These are phyloP conservation scores for Beauveria brongniartii DNA, from an alignment of 2,329 filamentous ascomycete species.

Conservation along the genomic window DNA sequence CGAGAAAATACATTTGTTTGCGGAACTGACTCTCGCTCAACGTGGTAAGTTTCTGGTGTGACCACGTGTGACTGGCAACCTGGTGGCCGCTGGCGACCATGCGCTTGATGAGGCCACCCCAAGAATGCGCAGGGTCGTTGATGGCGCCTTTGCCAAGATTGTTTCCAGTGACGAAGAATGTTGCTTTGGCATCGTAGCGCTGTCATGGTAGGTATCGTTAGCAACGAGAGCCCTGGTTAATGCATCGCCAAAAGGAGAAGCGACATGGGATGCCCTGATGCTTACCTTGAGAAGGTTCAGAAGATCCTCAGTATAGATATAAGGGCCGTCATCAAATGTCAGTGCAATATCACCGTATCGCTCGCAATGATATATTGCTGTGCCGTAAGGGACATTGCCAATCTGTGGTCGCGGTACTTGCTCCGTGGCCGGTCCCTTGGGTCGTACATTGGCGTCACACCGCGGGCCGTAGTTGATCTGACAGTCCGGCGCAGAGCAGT, in stretches of 20 bases:
- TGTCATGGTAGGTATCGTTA: constrained; percentile 2
- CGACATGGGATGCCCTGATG: neutral
- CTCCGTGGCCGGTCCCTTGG: constrained; percentile 44
- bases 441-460: constrained; percentile 52
- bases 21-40: constrained; percentile 25
- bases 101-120: constrained; percentile 30
- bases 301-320: constrained; percentile 31
- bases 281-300: constrained; percentile 28
- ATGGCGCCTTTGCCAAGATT: constrained; percentile 35
- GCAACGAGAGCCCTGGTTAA: no score
- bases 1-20: constrained; percentile 34
- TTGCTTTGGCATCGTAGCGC: constrained; percentile 29
- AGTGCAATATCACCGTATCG: constrained; percentile 31
- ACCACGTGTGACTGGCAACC: constrained; percentile 46
- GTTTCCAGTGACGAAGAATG: constrained; percentile 29
- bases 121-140: constrained; percentile 28
- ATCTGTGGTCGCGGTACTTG: constrained; percentile 42
- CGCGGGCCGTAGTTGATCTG: constrained; percentile 51
- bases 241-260: no score
- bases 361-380: constrained; percentile 36
- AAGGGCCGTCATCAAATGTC: constrained; percentile 40
- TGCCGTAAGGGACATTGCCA: constrained; percentile 48
- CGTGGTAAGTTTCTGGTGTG: constrained; percentile 34
- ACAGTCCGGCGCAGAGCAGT: constrained; percentile 55
- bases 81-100: constrained; percentile 50